Conservation (phyloP, 1,139 yeast genomes). For the Protomyces pachydermus region DNA sequence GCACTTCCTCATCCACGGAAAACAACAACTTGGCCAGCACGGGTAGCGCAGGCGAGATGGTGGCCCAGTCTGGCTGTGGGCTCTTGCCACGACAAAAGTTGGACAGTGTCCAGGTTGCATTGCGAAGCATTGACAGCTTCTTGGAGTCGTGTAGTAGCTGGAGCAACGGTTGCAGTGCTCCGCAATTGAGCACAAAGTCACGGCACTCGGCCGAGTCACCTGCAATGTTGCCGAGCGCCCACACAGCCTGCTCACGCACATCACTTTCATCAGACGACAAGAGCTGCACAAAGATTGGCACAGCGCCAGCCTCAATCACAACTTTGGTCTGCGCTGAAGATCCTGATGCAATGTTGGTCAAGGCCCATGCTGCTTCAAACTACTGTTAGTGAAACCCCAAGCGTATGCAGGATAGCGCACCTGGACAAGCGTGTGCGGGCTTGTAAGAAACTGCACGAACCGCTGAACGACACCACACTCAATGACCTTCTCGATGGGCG, state of each 20-base stretch:
- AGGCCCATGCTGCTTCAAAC: conserved; percentile 98
- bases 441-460: conserved; percentile 77
- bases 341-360: conserved; percentile 97
- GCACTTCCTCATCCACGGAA: conserved; percentile 84
- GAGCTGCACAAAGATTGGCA: conserved; percentile 80
- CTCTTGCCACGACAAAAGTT: conserved; percentile 93
- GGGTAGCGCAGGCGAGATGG: conserved; percentile 80
- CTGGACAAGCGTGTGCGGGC: conserved; percentile 76
- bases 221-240: conserved; percentile 99
- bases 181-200: conserved; percentile 76
- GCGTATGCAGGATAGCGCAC: conserved; percentile 27
- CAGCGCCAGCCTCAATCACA: conserved; percentile 90
- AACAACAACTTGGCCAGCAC: conserved; percentile 86
- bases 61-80: conserved; percentile 93
- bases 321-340: conserved; percentile 79
- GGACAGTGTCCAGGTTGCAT: conserved; percentile 97
- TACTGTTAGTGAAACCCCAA: conserved; percentile 1
- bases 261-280: conserved; percentile 76
- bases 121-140: conserved; percentile 74
- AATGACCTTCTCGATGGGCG: conserved; percentile 94
- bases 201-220: conserved; percentile 90
- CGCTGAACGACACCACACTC: conserved; percentile 89
- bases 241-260: conserved; percentile 95
- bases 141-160: conserved; percentile 72
- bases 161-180: conserved; percentile 86